Conservation (phyloP, 139 green algal species). For the Closterium sp. region DNA sequence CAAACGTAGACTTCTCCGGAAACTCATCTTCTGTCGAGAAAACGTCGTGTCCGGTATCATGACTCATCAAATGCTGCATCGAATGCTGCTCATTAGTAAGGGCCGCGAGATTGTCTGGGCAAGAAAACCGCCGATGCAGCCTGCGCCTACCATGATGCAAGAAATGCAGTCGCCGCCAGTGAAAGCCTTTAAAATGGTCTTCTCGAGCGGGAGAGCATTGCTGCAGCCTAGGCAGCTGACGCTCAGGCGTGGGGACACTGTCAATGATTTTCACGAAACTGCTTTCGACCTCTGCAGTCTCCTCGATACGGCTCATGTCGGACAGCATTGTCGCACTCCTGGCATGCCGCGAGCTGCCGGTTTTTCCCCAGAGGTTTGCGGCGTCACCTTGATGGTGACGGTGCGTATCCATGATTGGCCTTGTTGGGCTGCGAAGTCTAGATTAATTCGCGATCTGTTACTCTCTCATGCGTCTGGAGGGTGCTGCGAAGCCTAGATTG, state of each 20-base stretch:
- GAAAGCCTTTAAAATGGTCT: neutral
- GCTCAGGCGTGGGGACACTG: neutral
- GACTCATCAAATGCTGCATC: neutral
- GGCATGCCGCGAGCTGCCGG: neutral
- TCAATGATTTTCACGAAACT: neutral
- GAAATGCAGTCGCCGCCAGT: neutral
- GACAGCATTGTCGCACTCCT: neutral
- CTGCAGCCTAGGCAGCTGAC: neutral
- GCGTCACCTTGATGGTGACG: too few relatives aligned
- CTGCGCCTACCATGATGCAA: neutral
- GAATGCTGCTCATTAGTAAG: neutral
- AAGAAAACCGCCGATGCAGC: neutral
- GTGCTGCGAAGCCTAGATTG: too few relatives aligned
- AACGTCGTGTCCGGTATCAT: neutral
- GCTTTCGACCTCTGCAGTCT: neutral
- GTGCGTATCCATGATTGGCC: neutral
- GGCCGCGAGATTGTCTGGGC: neutral
- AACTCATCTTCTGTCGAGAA: neutral
- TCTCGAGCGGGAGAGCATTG: neutral
- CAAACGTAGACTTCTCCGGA: neutral
- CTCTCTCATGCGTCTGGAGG: neutral
- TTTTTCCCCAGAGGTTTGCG: neutral
- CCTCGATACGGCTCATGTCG: neutral
- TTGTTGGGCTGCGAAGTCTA: too few relatives aligned
- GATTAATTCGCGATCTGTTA: too few relatives aligned